Evolutionary conservation across 768 basidiomycete species (phyloP).

Genomic region (Naganishia antarctica): DNA sequence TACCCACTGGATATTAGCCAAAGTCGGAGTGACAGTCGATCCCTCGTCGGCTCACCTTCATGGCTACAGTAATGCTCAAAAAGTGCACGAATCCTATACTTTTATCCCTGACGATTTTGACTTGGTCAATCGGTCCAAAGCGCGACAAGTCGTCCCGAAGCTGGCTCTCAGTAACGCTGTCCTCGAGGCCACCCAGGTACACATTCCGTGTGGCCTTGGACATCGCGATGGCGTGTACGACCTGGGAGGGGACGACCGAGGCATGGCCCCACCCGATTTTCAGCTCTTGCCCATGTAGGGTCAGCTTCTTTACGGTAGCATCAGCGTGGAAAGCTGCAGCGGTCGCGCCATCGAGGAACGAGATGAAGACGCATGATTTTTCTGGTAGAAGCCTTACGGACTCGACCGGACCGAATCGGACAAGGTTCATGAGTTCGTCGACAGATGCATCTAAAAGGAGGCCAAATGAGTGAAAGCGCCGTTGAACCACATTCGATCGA

Average conservation of each 20-base stretch:
- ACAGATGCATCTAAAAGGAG: slow-evolving; percentile 69
- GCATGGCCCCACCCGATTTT: slow-evolving; percentile 99
- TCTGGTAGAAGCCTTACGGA: slow-evolving; percentile 90
- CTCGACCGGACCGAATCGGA: slow-evolving; percentile 95
- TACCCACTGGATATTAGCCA: slow-evolving; percentile 17
- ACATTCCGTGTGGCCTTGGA: slow-evolving; percentile 93
- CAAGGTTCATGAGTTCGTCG: slow-evolving; percentile 94
- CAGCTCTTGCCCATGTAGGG: slow-evolving; percentile 89
- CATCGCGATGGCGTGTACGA: slow-evolving; percentile 81
- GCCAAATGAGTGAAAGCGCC: not conserved
- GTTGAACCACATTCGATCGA: not conserved
- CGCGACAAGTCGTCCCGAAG: slow-evolving; percentile 83
- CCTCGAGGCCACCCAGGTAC: slow-evolving; percentile 89
- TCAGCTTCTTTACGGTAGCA: slow-evolving; percentile 86
- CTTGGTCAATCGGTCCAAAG: slow-evolving; percentile 95
- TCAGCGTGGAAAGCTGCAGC: slow-evolving; percentile 97
- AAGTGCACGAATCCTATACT: slow-evolving; percentile 99
- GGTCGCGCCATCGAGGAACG: slow-evolving; percentile 87
- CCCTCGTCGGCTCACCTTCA: slow-evolving; percentile 67
- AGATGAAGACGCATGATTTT: slow-evolving; percentile 95
- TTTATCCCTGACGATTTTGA: slow-evolving; percentile 98
- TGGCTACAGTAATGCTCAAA: slow-evolving; percentile 86
- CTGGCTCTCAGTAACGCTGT: slow-evolving; percentile 82
- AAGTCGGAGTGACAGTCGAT: slow-evolving; percentile 3
- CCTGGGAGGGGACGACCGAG: slow-evolving; percentile 75